Evolutionary conservation across 2,329 filamentous ascomycete species (phyloP).

Genomic region (Xylaria sp.): DNA sequence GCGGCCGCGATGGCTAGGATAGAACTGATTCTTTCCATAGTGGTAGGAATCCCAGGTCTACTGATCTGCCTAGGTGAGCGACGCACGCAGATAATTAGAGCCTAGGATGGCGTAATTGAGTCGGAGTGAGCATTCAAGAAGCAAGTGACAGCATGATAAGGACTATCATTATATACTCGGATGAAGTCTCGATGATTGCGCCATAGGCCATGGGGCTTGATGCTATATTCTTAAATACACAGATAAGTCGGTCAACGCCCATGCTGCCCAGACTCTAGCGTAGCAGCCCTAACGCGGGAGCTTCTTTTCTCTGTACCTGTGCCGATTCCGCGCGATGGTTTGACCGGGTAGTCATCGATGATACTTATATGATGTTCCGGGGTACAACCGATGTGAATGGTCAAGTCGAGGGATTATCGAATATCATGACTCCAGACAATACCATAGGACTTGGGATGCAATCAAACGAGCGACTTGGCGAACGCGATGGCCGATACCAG

Average conservation of each 20-base stretch:
- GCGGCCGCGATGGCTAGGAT: conserved; percentile 34
- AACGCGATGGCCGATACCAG: conserved; percentile 6
- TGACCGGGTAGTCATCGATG: background rate
- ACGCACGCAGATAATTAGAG: background rate
- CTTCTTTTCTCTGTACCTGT: background rate
- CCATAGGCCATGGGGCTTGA: conserved; percentile 1
- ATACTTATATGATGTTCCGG: background rate
- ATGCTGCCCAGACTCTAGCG: conserved; percentile 14
- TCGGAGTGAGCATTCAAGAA: background rate
- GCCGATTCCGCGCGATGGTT: background rate
- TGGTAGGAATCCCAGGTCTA: background rate
- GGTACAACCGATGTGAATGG: background rate
- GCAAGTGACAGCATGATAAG: background rate
- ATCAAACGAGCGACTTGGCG: conserved; percentile 25
- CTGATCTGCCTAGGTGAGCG: background rate
- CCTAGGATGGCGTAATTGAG: background rate
- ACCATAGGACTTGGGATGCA: conserved; percentile 11
- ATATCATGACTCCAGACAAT: conserved; percentile 2
- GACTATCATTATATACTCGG: conserved; percentile 20
- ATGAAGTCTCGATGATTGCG: background rate
- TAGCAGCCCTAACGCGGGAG: conserved; percentile 2
- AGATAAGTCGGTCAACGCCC: conserved; percentile 3
- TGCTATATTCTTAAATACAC: conserved; percentile 23
- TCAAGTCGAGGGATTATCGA: background rate
- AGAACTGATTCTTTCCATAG: conserved; percentile 39